Base-by-base conservation (phyloP, 169 alveolate genomes). In the Plasmodium malariae region DNA sequence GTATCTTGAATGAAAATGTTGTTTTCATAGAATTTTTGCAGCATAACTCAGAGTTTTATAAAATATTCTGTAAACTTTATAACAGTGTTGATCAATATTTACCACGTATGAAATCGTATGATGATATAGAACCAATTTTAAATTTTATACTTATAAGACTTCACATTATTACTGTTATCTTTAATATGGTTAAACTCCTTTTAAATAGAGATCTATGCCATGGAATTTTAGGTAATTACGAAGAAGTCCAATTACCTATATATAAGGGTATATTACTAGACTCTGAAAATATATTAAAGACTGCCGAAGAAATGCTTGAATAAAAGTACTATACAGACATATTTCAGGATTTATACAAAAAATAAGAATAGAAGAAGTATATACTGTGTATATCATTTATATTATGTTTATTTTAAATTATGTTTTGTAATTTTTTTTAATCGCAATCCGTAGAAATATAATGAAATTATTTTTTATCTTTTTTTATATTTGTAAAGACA, bases 41-140 rank as follows among this genome's bases (percentile, higher is more conserved):
- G 26, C 28, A 21, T 24, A 74, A 74, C 37, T 36, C 63, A 55
- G 59, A 55, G 21, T n/a, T 74, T 24, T 57, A 43, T 74, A 62
- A 57, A 2, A n/a, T 26, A 7, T 21, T 57, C 30, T 24, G 14
- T 74, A 5, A 30, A 5, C 45, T 1, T 21, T 73, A 36, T 57
- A 1, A n/a, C 17, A 1, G 40, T 26, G 0, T 57, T 6, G 26
- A 45, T 4, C n/a, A 11, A 32, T 55, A 32, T 57, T 74, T 36
- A 30, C 73, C 88, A 19, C 88, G 73, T 19, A 17, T 57, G 34
- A 12, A 74, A 21, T 45, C 73, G 3, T 12, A 0, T 67, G 74
- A 67, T 6, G 74, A 67, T n/a, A 67, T 67, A 34, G 0, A 12
- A 67, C 14, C 32, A 7, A 32, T 37, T n/a, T 37, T n/a, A 32